phyloP scores from a whole-genome alignment of 2,329 filamentous ascomycete genomes.

The Nemania diffusa region DNA sequence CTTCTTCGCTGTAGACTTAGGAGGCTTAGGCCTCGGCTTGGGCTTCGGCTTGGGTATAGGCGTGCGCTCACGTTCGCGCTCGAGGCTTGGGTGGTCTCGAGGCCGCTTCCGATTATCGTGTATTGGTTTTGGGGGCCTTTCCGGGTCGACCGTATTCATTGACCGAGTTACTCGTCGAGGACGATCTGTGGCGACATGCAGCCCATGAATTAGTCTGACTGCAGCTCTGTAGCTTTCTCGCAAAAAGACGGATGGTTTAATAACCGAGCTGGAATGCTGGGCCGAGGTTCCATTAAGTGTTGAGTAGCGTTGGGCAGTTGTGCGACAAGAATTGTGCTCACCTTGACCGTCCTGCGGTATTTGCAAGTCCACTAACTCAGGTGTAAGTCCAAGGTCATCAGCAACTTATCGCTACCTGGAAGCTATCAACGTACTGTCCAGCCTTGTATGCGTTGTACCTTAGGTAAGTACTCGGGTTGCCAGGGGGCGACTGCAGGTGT shows the following conservation, averaged over 20 bases:
- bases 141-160: slow-evolving; percentile 41
- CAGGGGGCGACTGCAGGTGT: slow-evolving; percentile 16
- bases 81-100: slow-evolving; percentile 17
- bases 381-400: slow-evolving; percentile 26
- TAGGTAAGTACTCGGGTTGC: not conserved
- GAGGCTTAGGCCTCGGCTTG: slow-evolving; percentile 24
- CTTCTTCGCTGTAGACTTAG: slow-evolving; percentile 20
- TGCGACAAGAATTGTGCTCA: slow-evolving; percentile 34
- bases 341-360: slow-evolving; percentile 40
- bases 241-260: not conserved
- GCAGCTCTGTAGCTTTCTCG: not conserved
- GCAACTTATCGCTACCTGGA: not conserved
- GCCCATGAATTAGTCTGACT: slow-evolving; percentile 40
- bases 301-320: not conserved
- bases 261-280: not conserved
- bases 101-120: slow-evolving; percentile 19
- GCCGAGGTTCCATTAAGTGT: not conserved
- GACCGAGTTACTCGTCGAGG: slow-evolving; percentile 37
- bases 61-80: slow-evolving; percentile 1
- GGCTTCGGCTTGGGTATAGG: slow-evolving; percentile 4
- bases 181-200: slow-evolving; percentile 37
- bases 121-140: slow-evolving; percentile 21
- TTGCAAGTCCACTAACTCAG: slow-evolving; percentile 24
- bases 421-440: slow-evolving; percentile 22
- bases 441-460: slow-evolving; percentile 10